phyloP scores from a whole-genome alignment of 2,329 filamentous ascomycete genomes.

The Raffaelea albimanens region DNA sequence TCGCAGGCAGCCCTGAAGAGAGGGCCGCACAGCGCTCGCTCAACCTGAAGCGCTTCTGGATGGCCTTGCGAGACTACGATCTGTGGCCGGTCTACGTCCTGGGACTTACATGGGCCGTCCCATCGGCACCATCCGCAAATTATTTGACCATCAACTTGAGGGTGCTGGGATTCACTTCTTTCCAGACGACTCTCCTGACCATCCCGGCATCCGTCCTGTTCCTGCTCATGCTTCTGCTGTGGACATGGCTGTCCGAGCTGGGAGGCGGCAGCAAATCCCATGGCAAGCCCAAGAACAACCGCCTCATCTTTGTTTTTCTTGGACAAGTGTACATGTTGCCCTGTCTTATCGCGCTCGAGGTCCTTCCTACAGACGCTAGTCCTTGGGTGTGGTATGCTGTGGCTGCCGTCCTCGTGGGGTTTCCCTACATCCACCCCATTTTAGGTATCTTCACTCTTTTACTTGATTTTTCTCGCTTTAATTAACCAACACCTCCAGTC shows the following conservation, averaged over 20 bases:
- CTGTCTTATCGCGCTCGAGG: no score
- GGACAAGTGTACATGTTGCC: no score
- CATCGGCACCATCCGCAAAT: slow-evolving; percentile 3
- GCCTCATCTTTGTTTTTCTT: slow-evolving; percentile 29
- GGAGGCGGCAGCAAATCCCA: slow-evolving; percentile 19
- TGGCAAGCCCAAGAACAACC: no score
- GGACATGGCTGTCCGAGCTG: slow-evolving; percentile 35
- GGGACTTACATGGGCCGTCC: slow-evolving; percentile 8
- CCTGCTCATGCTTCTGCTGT: slow-evolving; percentile 34
- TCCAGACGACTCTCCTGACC: slow-evolving; percentile 12
- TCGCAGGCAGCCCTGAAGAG: slow-evolving; percentile 20
- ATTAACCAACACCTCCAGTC: no score
- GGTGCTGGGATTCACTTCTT: slow-evolving; percentile 9
- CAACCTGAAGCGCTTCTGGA: slow-evolving; percentile 24
- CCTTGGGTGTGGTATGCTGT: no score
- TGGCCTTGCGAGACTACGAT: slow-evolving; percentile 9
- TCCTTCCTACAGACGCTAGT: no score
- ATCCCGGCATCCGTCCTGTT: slow-evolving; percentile 17
- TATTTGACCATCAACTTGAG: slow-evolving; percentile 11
- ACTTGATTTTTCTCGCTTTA: no score
- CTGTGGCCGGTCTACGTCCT: slow-evolving; percentile 13
- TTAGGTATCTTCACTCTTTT: no score
- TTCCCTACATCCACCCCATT: no score
- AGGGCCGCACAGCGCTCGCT: slow-evolving; percentile 22
- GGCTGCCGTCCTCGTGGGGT: no score